Evolutionary conservation across 495 filamentous ascomycete species (phyloP), one percentile per base, ranked within the genome.

Genomic region (Durotheca rogersii): DNA sequence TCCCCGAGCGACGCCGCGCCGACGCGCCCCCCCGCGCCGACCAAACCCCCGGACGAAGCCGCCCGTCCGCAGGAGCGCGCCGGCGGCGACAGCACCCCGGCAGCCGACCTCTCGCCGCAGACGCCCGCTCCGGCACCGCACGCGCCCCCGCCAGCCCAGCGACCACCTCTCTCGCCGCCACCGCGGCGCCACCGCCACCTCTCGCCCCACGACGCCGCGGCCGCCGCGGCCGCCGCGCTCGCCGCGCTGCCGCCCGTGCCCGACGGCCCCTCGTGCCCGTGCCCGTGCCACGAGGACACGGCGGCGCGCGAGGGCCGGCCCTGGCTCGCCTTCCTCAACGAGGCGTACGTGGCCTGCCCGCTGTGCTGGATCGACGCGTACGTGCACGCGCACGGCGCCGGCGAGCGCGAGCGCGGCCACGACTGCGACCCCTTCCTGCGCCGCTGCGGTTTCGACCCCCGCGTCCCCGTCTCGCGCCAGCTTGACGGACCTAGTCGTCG

Each of bases 311-410:
- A 48, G 15, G 54, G 37, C 1, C 41, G 54, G 12, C 37, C 47
- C 0, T 42, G 41, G 36, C 11, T 56, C 15, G 40, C 19, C 16
- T 52, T 51, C 38, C n/a, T 19, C 15, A 53, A 52, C 38, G 32
- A 35, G 7, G 42, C 30, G 37, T 53, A 52, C 42, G 11, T 43
- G 1, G 54, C 41, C 10, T 52, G 48, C 15, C 42, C 54, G 37
- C 0, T 44, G 42, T 52, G 54, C 25, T 51, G 54, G 47, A 29
- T 51, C 18, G 47, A 52, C n/a, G 54, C 53, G 53, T 56, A 51
- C 41, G 40, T 37, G 46, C 36, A 21, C 27, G 53, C 46, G 41
- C 41, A 46, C 36, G 46, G 35, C 30, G 43, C 30, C 23, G 19
- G 23, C 4, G 9, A 27, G 23, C 4, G 23, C 4, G 23, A 2